Conservation (phyloP, 2,329 filamentous ascomycete species). For the Cladosporium colombiae region DNA sequence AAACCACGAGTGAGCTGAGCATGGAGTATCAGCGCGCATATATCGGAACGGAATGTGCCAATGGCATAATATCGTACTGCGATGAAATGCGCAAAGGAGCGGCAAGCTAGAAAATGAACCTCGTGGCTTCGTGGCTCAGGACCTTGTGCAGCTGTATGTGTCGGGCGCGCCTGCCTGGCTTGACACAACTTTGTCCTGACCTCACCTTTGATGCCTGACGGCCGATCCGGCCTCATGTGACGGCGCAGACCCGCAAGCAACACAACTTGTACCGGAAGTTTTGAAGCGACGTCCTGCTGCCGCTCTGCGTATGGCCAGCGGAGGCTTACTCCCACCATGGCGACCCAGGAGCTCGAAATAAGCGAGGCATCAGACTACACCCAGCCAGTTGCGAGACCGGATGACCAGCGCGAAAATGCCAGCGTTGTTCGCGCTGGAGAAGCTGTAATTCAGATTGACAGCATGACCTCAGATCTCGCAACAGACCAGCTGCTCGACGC, state of each 20-base stretch:
- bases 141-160: background rate
- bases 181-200: constrained; percentile 12
- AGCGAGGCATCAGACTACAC: background rate
- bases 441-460: background rate
- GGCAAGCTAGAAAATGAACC: background rate
- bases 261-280: background rate
- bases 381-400: background rate
- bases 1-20: background rate
- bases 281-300: background rate
- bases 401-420: background rate
- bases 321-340: background rate
- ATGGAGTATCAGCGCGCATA: background rate
- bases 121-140: background rate
- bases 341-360: background rate
- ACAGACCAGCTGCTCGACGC: background rate
- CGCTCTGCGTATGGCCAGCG: background rate
- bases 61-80: background rate
- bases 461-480: background rate
- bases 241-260: background rate
- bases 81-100: background rate
- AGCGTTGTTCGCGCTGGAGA: background rate
- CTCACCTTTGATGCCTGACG: constrained; percentile 5
- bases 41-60: background rate
- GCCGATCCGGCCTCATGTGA: background rate
- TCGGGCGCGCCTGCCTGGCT: constrained; percentile 1